phyloP scores from a whole-genome alignment of 2,329 filamentous ascomycete genomes.

The Cercospora nicotianae region DNA sequence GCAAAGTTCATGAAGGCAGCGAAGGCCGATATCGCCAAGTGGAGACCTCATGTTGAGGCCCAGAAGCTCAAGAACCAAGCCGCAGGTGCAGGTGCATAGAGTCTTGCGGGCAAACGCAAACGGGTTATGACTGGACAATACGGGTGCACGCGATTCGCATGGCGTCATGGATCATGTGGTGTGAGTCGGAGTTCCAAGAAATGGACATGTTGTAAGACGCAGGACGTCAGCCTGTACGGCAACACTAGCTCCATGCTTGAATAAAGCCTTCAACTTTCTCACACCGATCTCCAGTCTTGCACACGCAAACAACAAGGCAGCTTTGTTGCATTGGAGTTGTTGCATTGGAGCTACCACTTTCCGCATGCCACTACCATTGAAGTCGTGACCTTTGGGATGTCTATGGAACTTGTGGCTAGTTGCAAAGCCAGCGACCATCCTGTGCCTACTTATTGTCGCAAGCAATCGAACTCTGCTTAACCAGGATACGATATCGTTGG shows the following conservation, averaged over 20 bases:
- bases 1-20: background rate
- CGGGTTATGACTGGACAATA: background rate
- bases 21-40: background rate
- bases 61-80: background rate
- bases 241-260: background rate
- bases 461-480: background rate
- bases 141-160: background rate
- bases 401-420: background rate
- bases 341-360: background rate
- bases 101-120: background rate
- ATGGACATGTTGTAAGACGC: background rate
- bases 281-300: too few species aligned
- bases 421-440: background rate
- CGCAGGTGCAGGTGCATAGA: background rate
- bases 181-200: background rate
- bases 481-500: background rate
- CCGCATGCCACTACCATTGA: background rate
- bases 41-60: background rate
- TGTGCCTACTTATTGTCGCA: background rate
- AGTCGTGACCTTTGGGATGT: background rate
- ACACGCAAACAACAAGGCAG: too few species aligned
- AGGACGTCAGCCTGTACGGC: background rate
- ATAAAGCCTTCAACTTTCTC: background rate
- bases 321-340: too few species aligned
- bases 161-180: background rate